Evolutionary conservation across 169 alveolate genomes (phyloP).

Genomic region (Plasmodium relictum): DNA sequence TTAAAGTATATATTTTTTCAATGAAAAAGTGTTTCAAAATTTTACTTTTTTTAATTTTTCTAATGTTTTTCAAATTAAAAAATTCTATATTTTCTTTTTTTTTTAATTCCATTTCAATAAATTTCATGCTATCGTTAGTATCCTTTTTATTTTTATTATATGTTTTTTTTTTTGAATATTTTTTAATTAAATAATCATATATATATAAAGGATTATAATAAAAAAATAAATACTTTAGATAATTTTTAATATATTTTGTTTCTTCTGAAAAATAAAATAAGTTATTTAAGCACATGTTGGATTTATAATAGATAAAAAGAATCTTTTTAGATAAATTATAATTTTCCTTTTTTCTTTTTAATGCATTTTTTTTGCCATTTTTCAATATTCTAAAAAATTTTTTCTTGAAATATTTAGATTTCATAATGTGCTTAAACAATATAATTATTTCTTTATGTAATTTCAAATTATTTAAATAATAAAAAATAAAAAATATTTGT

Average conservation of each 20-base stretch:
- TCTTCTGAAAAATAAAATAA: conserved; percentile 5
- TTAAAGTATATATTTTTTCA: conserved; percentile 11
- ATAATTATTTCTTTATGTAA: conserved; percentile 34
- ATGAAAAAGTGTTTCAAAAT: conserved; percentile 33
- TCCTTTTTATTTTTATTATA: not conserved
- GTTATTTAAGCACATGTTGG: conserved; percentile 19
- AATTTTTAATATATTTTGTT: conserved; percentile 1
- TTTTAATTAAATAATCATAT: conserved; percentile 19
- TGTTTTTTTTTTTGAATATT: not conserved
- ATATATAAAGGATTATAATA: conserved; percentile 57
- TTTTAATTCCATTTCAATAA: not conserved
- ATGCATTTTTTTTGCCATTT: not conserved
- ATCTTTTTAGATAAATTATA: conserved; percentile 8
- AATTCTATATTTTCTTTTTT: not conserved
- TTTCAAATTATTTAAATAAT: conserved; percentile 31
- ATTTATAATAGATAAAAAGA: conserved; percentile 23
- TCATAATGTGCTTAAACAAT: conserved; percentile 16
- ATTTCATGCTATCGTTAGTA: not conserved
- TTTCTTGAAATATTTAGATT: not conserved
- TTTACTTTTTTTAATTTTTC: conserved; percentile 11
- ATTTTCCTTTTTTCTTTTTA: not conserved
- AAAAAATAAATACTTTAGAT: conserved; percentile 11
- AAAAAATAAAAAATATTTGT: conserved; percentile 64
- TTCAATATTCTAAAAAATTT: not conserved
- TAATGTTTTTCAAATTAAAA: not conserved